phyloP scores from a whole-genome alignment of 2,329 filamentous ascomycete genomes.

The Colletotrichum sp. region DNA sequence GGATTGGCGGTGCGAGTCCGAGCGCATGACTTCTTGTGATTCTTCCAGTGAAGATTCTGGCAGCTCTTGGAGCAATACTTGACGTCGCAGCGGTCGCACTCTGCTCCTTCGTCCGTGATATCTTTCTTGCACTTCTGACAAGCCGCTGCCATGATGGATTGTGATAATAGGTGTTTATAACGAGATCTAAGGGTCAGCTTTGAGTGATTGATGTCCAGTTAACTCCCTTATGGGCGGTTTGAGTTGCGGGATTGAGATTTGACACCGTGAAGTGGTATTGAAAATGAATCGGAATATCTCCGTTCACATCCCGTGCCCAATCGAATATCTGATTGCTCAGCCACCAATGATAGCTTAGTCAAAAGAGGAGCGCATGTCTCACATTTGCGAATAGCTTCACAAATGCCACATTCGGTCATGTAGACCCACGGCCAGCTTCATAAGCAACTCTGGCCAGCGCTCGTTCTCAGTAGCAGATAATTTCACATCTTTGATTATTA shows the following conservation, averaged over 20 bases:
- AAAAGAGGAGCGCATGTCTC: too few species aligned
- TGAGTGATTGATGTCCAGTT: background rate
- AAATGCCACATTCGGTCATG: background rate
- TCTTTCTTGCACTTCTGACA: background rate
- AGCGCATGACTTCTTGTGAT: constrained; percentile 49
- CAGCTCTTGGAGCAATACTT: constrained; percentile 57
- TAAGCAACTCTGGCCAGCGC: too few species aligned
- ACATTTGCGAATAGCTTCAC: background rate
- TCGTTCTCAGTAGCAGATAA: too few species aligned
- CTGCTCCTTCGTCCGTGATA: background rate
- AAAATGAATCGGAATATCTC: background rate
- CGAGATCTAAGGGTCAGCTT: background rate
- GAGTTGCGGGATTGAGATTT: too few species aligned
- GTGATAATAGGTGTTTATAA: background rate
- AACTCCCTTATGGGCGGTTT: background rate
- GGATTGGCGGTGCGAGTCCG: background rate
- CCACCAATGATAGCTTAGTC: background rate
- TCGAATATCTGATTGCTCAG: background rate
- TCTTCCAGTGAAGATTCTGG: constrained; percentile 55
- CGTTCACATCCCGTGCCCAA: background rate
- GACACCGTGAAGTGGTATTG: too few species aligned
- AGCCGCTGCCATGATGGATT: background rate
- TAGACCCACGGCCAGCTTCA: too few species aligned
- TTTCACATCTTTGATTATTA: background rate
- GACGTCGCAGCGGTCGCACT: background rate